Evolutionary conservation across 305 asterid genomes (phyloP).

Genomic region (Monarda citriodora): DNA sequence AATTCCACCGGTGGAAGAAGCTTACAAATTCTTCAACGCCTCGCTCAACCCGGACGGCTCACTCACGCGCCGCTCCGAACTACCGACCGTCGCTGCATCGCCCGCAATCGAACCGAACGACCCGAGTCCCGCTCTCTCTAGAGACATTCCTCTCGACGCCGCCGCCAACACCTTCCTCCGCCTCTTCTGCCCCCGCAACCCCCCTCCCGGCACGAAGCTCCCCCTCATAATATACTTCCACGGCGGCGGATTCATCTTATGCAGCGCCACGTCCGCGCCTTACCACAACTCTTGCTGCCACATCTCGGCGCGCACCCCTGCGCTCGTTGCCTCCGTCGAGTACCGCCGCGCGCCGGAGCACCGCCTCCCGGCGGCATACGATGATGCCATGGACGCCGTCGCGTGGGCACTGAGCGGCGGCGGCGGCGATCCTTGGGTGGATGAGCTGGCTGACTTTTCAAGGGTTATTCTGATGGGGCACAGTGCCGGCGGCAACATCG

Average conservation of each 20-base stretch:
- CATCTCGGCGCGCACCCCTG: slow-evolving; percentile 46
- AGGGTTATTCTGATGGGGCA: slow-evolving; percentile 64
- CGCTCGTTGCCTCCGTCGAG: slow-evolving; percentile 55
- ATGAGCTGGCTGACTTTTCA: slow-evolving; percentile 48
- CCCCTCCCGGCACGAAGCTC: slow-evolving; percentile 36
- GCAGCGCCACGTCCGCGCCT: slow-evolving; percentile 25
- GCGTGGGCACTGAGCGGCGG: slow-evolving; percentile 32
- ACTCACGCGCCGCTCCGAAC: slow-evolving; percentile 28
- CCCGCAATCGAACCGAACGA: slow-evolving; percentile 24
- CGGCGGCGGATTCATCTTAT: slow-evolving; percentile 56
- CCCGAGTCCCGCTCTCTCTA: slow-evolving; percentile 34
- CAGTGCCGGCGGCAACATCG: slow-evolving; percentile 73
- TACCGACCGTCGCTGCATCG: slow-evolving; percentile 39
- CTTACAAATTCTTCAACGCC: slow-evolving; percentile 40
- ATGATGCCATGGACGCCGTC: slow-evolving; percentile 64
- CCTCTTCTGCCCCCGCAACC: slow-evolving; percentile 47
- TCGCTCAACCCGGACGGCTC: slow-evolving; percentile 68
- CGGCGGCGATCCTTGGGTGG: slow-evolving; percentile 52
- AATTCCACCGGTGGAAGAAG: slow-evolving; percentile 34
- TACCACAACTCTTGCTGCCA: slow-evolving; percentile 32
- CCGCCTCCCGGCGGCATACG: slow-evolving; percentile 80
- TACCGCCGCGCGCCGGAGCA: slow-evolving; percentile 74
- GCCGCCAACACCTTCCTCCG: slow-evolving; percentile 51
- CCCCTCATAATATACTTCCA: slow-evolving; percentile 62
- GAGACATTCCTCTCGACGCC: slow-evolving; percentile 66